A percentile compares a stretch with the other conserved stretches of the same genome.
phyloP scores from a whole-genome alignment of 2,329 filamentous ascomycete genomes.

The Incumbomyces lentus region DNA sequence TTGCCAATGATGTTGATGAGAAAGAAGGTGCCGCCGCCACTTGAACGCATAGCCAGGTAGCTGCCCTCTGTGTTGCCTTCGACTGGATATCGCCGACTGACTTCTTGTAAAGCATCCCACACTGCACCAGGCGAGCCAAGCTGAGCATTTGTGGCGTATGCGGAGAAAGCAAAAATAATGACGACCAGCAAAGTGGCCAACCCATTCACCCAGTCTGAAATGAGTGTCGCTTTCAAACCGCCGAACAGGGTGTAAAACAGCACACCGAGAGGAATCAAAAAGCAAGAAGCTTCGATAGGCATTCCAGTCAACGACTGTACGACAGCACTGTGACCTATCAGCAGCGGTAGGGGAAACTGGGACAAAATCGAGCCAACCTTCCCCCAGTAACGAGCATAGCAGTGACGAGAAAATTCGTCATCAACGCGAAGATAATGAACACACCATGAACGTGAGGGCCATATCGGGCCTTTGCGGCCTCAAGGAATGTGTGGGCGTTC shows the following conservation, averaged over 20 bases:
- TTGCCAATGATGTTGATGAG: slow-evolving; percentile 83
- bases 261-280: slow-evolving; percentile 70
- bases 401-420: slow-evolving; percentile 79
- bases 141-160: slow-evolving; percentile 62
- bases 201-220: slow-evolving; percentile 79
- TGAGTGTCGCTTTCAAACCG: slow-evolving; percentile 76
- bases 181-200: slow-evolving; percentile 71
- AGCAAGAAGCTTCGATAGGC: slow-evolving; percentile 69
- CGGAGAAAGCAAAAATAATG: slow-evolving; percentile 70
- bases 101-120: slow-evolving; percentile 65
- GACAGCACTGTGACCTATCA: slow-evolving; percentile 73
- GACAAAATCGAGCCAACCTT: too few species aligned
- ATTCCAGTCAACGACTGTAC: slow-evolving; percentile 62
- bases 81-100: slow-evolving; percentile 60
- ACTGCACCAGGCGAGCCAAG: slow-evolving; percentile 68
- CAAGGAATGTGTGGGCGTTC: slow-evolving; percentile 76
- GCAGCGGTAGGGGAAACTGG: slow-evolving; percentile 32
- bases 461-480: slow-evolving; percentile 73
- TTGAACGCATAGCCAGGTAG: slow-evolving; percentile 80
- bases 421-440: slow-evolving; percentile 73
- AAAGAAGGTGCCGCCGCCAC: slow-evolving; percentile 78
- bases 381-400: slow-evolving; percentile 47
- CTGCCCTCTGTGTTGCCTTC: slow-evolving; percentile 69
- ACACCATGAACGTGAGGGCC: slow-evolving; percentile 62
- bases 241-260: slow-evolving; percentile 60